Evolutionary conservation across 345 rosid species (phyloP).

Genomic region (Heritiera littoralis): DNA sequence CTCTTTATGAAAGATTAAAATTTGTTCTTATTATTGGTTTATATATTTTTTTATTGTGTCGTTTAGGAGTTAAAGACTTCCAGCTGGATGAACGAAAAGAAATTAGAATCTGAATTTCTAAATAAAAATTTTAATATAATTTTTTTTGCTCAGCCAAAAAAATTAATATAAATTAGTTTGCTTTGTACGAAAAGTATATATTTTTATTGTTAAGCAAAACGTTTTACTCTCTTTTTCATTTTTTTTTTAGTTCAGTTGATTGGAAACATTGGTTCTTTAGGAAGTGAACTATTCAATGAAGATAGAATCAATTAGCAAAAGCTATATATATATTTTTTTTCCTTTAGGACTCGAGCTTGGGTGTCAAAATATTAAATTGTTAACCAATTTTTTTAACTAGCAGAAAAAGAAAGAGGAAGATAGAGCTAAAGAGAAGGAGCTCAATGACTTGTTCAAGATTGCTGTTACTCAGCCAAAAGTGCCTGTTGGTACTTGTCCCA

Average conservation of each 20-base stretch:
- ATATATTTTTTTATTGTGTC: too few relatives aligned
- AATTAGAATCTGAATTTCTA: too few relatives aligned
- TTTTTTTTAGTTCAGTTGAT: background rate
- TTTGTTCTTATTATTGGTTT: too few relatives aligned
- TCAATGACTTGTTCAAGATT: slow-evolving; percentile 63
- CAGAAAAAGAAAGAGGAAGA: slow-evolving; percentile 71
- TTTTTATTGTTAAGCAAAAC: background rate
- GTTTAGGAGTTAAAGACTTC: too few relatives aligned
- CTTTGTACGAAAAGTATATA: background rate
- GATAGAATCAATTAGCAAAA: background rate
- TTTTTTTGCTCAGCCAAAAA: too few relatives aligned
- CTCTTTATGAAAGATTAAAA: background rate
- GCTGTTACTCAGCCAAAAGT: slow-evolving; percentile 79
- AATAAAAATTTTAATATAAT: too few relatives aligned
- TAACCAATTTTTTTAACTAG: background rate
- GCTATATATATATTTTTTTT: background rate
- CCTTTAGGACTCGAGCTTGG: background rate
- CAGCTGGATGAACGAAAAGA: too few relatives aligned
- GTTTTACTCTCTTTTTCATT: background rate
- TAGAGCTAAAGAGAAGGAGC: slow-evolving; percentile 61
- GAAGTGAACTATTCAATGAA: background rate
- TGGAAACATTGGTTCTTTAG: background rate
- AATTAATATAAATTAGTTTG: too few relatives aligned
- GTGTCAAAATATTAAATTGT: background rate
- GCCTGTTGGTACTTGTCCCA: slow-evolving; percentile 44